These are phyloP conservation scores for Metarhizium rileyi DNA, from an alignment of 2,329 filamentous ascomycete genomes.

Conservation along the genomic window DNA sequence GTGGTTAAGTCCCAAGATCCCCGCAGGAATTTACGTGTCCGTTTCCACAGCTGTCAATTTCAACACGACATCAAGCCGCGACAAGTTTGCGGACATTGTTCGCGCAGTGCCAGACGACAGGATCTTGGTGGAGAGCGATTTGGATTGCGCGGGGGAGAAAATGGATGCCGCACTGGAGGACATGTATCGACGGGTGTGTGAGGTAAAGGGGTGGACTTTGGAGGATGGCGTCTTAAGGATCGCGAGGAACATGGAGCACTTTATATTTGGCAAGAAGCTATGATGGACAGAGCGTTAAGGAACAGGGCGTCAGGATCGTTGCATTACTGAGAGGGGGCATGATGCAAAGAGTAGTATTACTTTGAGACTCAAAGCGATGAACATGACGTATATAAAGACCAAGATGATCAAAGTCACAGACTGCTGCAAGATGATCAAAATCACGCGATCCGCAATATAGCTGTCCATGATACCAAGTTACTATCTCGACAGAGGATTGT, in stretches of 20 bases:
- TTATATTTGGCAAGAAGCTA: conserved; percentile 52
- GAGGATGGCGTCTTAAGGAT: conserved; percentile 60
- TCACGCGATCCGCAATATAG: neutral
- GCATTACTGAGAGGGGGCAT: too few relatives aligned
- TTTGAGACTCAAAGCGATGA: too few relatives aligned
- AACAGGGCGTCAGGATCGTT: neutral
- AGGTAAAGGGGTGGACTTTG: conserved; percentile 67
- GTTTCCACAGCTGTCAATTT: conserved; percentile 82
- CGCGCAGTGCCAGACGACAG: conserved; percentile 65
- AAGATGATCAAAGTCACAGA: neutral
- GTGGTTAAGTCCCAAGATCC: conserved; percentile 65
- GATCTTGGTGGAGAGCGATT: conserved; percentile 80
- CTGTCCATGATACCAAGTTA: neutral
- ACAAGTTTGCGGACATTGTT: conserved; percentile 54
- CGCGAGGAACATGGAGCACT: conserved; percentile 66
- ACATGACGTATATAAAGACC: too few relatives aligned
- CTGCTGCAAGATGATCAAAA: neutral
- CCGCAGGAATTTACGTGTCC: conserved; percentile 73
- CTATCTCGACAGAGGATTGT: too few relatives aligned
- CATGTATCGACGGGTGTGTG: conserved; percentile 66
- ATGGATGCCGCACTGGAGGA: conserved; percentile 75
- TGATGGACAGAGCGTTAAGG: neutral
- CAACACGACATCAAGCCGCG: conserved; percentile 34
- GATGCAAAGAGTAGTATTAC: too few relatives aligned
- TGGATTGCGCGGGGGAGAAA: conserved; percentile 68